Evolutionary conservation across 1,284 basidiomycete species (phyloP), one percentile per base, ranked within the genome.

Genomic region (Cryptococcus sp.): DNA sequence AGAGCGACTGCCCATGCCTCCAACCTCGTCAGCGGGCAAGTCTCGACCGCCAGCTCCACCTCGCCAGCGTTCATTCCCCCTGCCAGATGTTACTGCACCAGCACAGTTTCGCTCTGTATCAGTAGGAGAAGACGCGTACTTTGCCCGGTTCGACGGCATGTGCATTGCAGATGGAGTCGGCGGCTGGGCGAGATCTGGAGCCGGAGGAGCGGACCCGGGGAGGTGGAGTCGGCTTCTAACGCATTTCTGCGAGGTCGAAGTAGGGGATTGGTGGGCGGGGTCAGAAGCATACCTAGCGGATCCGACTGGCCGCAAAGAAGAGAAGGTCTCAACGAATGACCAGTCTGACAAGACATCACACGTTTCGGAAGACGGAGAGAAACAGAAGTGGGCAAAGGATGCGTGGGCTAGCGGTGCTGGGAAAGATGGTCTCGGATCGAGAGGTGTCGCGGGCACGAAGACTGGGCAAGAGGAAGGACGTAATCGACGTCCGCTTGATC

Each of bases 111-210:
- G 59, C 1, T 68, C 67, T 0, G 61, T 62, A 4, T 61, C 63
- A 0, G 72, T 79, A 2, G 78, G 78, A 22, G 78, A 80, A 67
- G 78, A 80, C 60, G 74, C 77, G 1, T 80, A 78, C 61, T 79
- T 78, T 47, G 64, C 76, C 3, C 65, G 73, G 1, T 47, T 65
- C 7, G 72, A 75, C 51, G 72, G 75, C 2, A 68, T 80, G 48
- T 78, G 78, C 34, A 72, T 80, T n/a, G 75, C 75, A 1, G 78
- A 80, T 58, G 78, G 78, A 2, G 78, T 80, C 3, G 78, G 78
- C 4, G 77, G 76, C 3, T 80, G 78, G 77, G 66, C 70, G 0
- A 55, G 65, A 17, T 63, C 63, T 1, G 69, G 73, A 10, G 59
- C 68, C 40, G 70, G 68, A 19, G 67, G 69, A 23, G 75, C 73